Percentiles rank a stretch among this genome's conserved stretches.
These are phyloP conservation scores for Fagus sylvatica DNA, from an alignment of 306 rosid species.

Conservation along the genomic window DNA sequence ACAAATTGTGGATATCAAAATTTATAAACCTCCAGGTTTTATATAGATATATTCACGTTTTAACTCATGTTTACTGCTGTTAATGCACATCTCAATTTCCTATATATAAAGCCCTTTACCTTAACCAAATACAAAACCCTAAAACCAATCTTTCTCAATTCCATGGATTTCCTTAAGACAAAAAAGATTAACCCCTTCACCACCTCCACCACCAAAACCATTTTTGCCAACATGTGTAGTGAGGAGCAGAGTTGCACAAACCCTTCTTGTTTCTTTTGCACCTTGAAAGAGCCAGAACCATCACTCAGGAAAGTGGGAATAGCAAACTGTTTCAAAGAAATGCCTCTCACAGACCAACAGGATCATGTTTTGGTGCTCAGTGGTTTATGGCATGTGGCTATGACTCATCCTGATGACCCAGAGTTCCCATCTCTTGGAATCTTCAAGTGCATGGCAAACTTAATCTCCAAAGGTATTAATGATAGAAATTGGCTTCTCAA, in stretches of 20 bases:
- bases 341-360: constrained; percentile 45
- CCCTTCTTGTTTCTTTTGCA: constrained; percentile 71
- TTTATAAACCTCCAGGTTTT: too few relatives aligned
- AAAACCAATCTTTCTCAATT: neutral
- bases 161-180: constrained; percentile 40
- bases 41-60: too few relatives aligned
- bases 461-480: constrained; percentile 49
- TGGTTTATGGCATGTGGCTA: constrained; percentile 65
- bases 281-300: constrained; percentile 51
- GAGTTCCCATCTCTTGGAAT: constrained; percentile 77
- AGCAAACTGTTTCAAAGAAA: constrained; percentile 42
- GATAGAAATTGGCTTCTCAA: constrained; percentile 52
- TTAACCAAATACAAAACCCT: constrained; percentile 21
- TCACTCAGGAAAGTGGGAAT: constrained; percentile 38
- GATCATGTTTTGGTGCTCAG: constrained; percentile 57
- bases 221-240: neutral
- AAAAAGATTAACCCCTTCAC: constrained; percentile 22
- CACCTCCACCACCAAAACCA: constrained; percentile 19
- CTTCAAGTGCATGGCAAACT: constrained; percentile 70
- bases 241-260: constrained; percentile 33
- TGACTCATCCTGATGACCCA: constrained; percentile 68
- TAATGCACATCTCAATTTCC: too few relatives aligned
- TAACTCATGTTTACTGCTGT: too few relatives aligned
- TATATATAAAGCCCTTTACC: too few relatives aligned
- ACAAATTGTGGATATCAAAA: too few relatives aligned